These are phyloP conservation scores for Capsicum rhomboideum DNA, from an alignment of 257 asterid genomes.

Conservation along the genomic window DNA sequence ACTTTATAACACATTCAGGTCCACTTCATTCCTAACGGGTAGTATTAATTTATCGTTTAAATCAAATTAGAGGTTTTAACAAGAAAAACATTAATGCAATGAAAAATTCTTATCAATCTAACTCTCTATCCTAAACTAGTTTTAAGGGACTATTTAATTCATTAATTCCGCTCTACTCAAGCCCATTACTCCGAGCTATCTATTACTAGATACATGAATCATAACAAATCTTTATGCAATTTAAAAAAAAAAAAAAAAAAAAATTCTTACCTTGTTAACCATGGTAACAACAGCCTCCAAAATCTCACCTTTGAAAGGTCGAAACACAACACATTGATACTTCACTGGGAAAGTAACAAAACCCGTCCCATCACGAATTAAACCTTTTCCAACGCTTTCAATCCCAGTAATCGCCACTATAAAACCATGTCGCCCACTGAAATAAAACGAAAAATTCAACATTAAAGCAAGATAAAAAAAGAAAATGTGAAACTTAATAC, in stretches of 20 bases:
- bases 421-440: constrained; percentile 93
- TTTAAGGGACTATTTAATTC: no score
- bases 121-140: no score
- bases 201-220: neutral
- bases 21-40: neutral
- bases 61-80: neutral
- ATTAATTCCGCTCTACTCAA: no score
- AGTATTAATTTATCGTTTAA: neutral
- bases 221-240: neutral
- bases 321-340: constrained; percentile 88
- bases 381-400: constrained; percentile 83
- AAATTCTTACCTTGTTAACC: constrained; percentile 64
- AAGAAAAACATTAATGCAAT: neutral
- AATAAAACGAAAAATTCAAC: neutral
- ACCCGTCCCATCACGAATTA: constrained; percentile 95
- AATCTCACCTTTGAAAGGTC: constrained; percentile 95
- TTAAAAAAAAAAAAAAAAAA: no score
- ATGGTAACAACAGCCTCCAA: constrained; percentile 90
- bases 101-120: no score
- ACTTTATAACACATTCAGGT: constrained; percentile 25
- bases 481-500: no score
- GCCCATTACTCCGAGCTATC: neutral
- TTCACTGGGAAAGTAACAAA: constrained; percentile 84
- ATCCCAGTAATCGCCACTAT: constrained; percentile 92
- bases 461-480: neutral